Evolutionary conservation across 495 filamentous ascomycete genomes (phyloP).

Genomic region (Chaetomium fimeti): DNA sequence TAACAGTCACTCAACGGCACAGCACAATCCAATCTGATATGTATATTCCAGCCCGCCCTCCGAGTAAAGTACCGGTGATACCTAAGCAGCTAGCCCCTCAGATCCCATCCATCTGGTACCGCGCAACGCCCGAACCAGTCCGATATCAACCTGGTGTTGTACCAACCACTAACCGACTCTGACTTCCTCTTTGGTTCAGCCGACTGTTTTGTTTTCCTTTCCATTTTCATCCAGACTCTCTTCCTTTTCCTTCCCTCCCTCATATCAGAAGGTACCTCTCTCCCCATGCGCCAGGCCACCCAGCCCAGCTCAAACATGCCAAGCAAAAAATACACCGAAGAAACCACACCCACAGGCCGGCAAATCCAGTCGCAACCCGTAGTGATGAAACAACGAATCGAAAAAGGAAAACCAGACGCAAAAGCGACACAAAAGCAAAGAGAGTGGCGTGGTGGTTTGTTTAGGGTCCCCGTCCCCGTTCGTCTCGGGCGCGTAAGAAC

Average conservation of each 20-base stretch:
- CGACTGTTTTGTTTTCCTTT: background rate
- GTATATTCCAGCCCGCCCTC: slow-evolving; percentile 2
- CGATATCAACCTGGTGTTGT: background rate
- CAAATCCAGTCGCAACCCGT: background rate
- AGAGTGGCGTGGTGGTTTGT: background rate
- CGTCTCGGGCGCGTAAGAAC: background rate
- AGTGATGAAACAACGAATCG: background rate
- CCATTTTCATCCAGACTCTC: background rate
- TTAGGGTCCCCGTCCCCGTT: background rate
- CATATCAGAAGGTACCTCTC: background rate
- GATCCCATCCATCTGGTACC: background rate
- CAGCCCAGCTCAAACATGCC: background rate
- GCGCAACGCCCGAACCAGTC: background rate
- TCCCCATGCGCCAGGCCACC: background rate
- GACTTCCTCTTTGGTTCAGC: slow-evolving; percentile 2
- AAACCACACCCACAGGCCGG: background rate
- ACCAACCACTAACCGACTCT: background rate
- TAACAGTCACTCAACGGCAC: background rate
- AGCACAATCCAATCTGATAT: slow-evolving; percentile 3
- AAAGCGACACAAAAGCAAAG: background rate
- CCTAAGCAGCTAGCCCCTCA: slow-evolving; percentile 1
- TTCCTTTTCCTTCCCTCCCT: background rate
- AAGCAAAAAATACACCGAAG: slow-evolving; percentile 4
- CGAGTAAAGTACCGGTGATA: background rate
- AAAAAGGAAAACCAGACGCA: background rate